Evolutionary conservation across 345 rosid genomes (phyloP).

Genomic region (Salix purpurea): DNA sequence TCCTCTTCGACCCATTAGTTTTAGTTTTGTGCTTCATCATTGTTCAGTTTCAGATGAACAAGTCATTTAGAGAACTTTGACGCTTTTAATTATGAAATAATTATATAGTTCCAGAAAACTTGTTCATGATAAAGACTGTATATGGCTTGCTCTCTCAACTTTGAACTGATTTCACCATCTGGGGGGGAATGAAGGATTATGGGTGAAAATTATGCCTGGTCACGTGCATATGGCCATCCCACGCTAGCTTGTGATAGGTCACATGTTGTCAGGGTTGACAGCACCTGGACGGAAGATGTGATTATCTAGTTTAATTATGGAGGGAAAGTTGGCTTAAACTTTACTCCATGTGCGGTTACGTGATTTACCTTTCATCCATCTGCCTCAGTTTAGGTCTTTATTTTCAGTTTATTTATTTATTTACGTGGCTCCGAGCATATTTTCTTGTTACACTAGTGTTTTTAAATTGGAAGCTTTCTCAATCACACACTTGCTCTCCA

Average conservation of each 20-base stretch:
- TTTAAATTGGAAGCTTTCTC: neutral
- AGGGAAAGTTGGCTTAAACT: neutral
- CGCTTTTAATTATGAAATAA: neutral
- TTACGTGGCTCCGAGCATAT: neutral
- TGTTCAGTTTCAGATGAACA: neutral
- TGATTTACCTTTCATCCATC: neutral
- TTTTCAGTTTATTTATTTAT: neutral
- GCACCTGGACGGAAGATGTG: neutral
- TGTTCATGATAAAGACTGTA: neutral
- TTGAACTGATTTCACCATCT: too few relatives aligned
- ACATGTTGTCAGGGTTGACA: neutral
- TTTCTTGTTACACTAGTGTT: neutral
- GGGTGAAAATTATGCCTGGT: neutral
- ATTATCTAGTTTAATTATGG: too few relatives aligned
- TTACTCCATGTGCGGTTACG: neutral
- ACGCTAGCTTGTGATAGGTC: neutral
- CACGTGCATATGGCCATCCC: neutral
- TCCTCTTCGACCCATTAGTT: too few relatives aligned
- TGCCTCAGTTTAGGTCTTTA: neutral
- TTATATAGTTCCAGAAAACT: neutral
- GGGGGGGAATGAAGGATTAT: too few relatives aligned
- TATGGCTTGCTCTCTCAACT: neutral
- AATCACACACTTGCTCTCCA: neutral
- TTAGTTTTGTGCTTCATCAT: too few relatives aligned
- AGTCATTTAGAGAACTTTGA: neutral